Conservation (phyloP, 129 eudicot genomes). For the Kitagawia praeruptora region DNA sequence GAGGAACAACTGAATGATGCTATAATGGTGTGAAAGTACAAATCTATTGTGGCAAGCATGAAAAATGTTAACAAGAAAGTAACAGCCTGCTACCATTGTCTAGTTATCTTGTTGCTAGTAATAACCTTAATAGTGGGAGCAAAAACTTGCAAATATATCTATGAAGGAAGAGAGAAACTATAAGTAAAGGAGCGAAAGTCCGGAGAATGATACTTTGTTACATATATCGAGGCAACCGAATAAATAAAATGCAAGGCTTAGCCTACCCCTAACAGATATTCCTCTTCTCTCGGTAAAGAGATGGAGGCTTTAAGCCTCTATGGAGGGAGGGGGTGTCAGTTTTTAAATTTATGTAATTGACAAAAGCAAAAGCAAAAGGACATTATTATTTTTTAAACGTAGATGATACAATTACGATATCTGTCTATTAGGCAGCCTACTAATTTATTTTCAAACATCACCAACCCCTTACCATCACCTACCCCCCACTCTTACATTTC, state of each 20-base stretch:
- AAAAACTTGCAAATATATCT: no score
- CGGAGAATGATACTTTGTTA: not conserved
- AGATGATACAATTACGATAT: not conserved
- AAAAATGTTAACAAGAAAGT: no score
- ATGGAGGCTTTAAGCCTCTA: not conserved
- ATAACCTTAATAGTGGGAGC: no score
- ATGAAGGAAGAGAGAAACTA: not conserved
- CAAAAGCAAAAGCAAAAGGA: not conserved
- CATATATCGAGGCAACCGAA: not conserved
- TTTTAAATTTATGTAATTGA: not conserved
- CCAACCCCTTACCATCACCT: no score
- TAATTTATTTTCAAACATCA: no score
- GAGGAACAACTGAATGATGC: not conserved
- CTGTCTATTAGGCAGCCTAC: no score
- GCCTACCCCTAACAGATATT: not conserved
- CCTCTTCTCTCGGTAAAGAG: not conserved
- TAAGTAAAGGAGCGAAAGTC: no score
- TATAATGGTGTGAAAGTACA: not conserved
- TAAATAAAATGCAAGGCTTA: not conserved
- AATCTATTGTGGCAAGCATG: no score
- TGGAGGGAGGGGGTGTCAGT: not conserved
- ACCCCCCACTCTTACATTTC: no score
- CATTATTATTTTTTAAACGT: not conserved
- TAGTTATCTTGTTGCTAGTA: no score
- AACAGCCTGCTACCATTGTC: no score